Evolutionary conservation across 495 filamentous ascomycete species (phyloP), one percentile per base, ranked within the genome.

Genomic region (Thozetella sp.): DNA sequence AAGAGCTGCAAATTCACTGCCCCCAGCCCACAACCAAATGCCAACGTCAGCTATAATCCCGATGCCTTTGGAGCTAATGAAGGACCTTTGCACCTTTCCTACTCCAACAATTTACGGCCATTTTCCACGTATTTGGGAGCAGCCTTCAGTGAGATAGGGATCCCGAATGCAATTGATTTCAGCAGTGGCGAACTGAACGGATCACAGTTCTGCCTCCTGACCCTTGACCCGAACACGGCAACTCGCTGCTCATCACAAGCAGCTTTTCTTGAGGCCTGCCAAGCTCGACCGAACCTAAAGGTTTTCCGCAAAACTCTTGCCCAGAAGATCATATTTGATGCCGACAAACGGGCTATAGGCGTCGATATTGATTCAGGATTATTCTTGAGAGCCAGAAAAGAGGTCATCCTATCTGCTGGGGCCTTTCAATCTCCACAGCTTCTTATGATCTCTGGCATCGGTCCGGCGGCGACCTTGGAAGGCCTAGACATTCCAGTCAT

Each of bases 401-500:
- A 83, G 51, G 69, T 83, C 17, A 80, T 84, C 3, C 22, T 83
- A 4, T 75, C 74, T 1, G 79, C 74, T 19, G 81, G 82, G 9
- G 70, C 68, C 3, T 71, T 84, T 48, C 69, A 78, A 24, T 74
- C 78, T n/a, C 82, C 82, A 0, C 80, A 84, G 52, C 63, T 85
- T 4, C 67, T 85, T 17, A 79, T 83, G 67, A 69, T 83, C n/a
- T 84, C 80, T n/a, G 81, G 81, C 0, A 68, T 84, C 48, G 83
- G 83, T 0, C 80, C 76, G 0, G 62, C 59, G 23, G 62, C 58
- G 0, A 70, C 69, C 9, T 64, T 85, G 0, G 51, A 76, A 24
- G 22, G 64, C 46, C 65, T 69, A 26, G 64, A 65, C 13, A 80
- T 86, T 30, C 69, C 70, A 3, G 67, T 80, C 22, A 51, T 85